Percentiles rank a stretch among this genome's conserved stretches.
phyloP scores from a whole-genome alignment of 305 asterid species.

The Solanum chacoense region DNA sequence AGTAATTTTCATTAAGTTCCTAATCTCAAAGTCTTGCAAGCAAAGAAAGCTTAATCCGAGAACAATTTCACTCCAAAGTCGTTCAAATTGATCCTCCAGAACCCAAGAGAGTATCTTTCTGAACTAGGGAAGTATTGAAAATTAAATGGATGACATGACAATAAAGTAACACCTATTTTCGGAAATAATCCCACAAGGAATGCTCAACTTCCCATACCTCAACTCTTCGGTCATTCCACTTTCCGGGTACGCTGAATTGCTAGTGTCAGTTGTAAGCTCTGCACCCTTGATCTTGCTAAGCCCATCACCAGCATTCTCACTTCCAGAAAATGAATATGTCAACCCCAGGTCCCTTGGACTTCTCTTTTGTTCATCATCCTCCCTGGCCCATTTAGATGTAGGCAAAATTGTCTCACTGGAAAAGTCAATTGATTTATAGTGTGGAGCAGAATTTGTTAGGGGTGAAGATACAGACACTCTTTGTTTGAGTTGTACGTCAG shows the following conservation, averaged over 20 bases:
- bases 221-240: conserved; percentile 70
- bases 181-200: not conserved
- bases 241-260: conserved; percentile 46
- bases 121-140: not conserved
- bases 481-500: conserved; percentile 29
- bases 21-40: not conserved
- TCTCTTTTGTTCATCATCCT: conserved; percentile 66
- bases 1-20: not conserved
- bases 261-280: conserved; percentile 43
- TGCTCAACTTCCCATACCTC: conserved; percentile 32
- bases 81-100: not conserved
- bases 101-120: not conserved
- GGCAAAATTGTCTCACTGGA: conserved; percentile 49
- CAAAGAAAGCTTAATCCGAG: not conserved
- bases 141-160: not conserved
- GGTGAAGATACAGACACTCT: conserved; percentile 28
- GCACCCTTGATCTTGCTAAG: conserved; percentile 31
- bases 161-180: not conserved
- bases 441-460: conserved; percentile 23
- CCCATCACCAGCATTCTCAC: conserved; percentile 66
- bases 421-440: conserved; percentile 16
- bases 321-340: conserved; percentile 85
- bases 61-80: not conserved
- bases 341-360: conserved; percentile 64
- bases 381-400: conserved; percentile 90